phyloP scores from a whole-genome alignment of 208 protist species.

The Plasmodiophora brassicae region DNA sequence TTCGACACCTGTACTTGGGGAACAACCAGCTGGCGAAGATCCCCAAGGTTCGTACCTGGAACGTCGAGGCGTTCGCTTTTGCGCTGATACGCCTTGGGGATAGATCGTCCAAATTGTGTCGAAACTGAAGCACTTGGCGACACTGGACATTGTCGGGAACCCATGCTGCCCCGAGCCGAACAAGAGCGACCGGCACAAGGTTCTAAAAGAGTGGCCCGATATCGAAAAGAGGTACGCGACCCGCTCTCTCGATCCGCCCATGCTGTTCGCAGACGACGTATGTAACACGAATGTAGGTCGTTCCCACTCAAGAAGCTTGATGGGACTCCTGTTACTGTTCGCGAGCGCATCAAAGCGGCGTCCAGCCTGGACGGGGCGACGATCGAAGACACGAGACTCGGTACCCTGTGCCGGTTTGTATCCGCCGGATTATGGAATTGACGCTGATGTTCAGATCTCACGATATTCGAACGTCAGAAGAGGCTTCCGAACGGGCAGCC shows the following conservation, averaged over 20 bases:
- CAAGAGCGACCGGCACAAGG: constrained; percentile 23
- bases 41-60: constrained; percentile 2
- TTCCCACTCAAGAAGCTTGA: not conserved
- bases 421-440: not conserved
- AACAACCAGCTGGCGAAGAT: constrained; percentile 22
- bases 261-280: no score
- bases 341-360: not conserved
- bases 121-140: not conserved
- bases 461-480: not conserved
- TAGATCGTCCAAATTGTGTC: not conserved
- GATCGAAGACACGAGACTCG: constrained; percentile 4
- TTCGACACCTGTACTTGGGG: constrained; percentile 1
- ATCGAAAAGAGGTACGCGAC: not conserved
- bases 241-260: no score
- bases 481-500: not conserved
- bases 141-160: constrained; percentile 8
- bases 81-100: not conserved
- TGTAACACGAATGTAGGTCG: not conserved
- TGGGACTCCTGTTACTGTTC: not conserved
- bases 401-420: not conserved
- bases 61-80: not conserved
- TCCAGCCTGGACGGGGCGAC: not conserved
- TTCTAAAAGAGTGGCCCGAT: constrained; percentile 12
- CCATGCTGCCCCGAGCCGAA: not conserved
- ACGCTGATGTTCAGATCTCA: constrained; percentile 15